phyloP scores from a whole-genome alignment of 768 basidiomycete species.

The Rubroboletus satanas region DNA sequence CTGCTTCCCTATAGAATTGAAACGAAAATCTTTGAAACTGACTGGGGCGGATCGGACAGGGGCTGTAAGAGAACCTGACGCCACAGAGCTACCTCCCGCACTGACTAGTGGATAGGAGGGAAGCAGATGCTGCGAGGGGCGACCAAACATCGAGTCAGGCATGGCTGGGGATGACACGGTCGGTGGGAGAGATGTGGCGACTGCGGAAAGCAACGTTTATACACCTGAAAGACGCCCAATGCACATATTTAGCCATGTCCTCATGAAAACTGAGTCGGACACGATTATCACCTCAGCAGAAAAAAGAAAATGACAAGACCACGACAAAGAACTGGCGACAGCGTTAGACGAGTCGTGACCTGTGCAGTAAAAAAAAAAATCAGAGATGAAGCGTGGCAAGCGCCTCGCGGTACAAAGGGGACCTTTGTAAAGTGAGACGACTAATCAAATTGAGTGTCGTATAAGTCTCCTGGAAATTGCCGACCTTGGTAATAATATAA shows the following conservation, averaged over 20 bases:
- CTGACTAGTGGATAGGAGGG: conserved; percentile 5
- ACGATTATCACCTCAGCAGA: conserved; percentile 18
- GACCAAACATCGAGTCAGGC: conserved; percentile 30
- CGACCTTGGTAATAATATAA: neutral
- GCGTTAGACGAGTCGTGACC: neutral
- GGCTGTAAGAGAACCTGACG: conserved; percentile 1
- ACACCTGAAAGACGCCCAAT: conserved; percentile 4
- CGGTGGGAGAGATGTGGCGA: conserved; percentile 10
- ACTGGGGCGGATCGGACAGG: conserved; percentile 12
- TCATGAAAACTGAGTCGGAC: neutral
- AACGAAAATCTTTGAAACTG: conserved; percentile 43
- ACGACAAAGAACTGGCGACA: neutral
- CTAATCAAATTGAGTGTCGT: neutral
- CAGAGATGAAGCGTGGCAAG: neutral
- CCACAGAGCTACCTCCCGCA: neutral
- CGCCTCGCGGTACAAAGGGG: neutral
- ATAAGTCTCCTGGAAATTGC: conserved; percentile 8
- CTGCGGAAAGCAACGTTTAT: conserved; percentile 5
- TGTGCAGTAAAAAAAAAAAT: neutral
- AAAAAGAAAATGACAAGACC: neutral
- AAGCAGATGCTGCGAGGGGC: conserved; percentile 24
- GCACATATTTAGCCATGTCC: conserved; percentile 16
- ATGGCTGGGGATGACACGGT: conserved; percentile 16
- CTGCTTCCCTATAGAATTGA: conserved; percentile 50
- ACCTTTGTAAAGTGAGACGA: neutral